Conservation (phyloP, 176 grass and related monocot genomes). For the Canna indica region DNA sequence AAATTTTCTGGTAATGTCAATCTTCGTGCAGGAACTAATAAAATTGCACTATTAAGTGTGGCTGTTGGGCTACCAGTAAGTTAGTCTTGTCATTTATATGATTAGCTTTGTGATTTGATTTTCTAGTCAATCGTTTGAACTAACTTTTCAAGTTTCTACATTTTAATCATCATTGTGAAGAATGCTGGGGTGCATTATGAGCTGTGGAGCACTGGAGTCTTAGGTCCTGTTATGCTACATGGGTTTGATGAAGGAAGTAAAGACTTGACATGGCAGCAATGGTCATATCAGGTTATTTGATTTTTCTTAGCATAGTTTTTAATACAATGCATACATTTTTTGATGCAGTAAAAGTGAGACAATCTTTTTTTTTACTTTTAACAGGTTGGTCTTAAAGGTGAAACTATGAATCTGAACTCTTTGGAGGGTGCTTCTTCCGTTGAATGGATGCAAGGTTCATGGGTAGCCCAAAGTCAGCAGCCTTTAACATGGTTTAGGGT, state of each 20-base stretch:
- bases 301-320: neutral
- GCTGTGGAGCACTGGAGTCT: constrained; percentile 82
- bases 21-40: constrained; percentile 76
- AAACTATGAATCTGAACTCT: constrained; percentile 95
- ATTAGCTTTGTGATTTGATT: neutral
- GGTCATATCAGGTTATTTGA: constrained; percentile 74
- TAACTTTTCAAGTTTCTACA: neutral
- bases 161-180: constrained; percentile 26
- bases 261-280: constrained; percentile 94
- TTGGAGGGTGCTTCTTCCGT: constrained; percentile 66
- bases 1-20: constrained; percentile 64
- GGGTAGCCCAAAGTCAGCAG: constrained; percentile 58
- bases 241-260: constrained; percentile 62
- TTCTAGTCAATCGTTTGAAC: neutral
- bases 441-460: constrained; percentile 88
- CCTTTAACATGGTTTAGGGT: constrained; percentile 94
- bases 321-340: neutral
- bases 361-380: constrained; percentile 1
- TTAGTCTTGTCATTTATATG: constrained; percentile 6
- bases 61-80: constrained; percentile 84
- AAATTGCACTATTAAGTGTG: constrained; percentile 81
- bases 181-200: constrained; percentile 95
- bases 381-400: constrained; percentile 95
- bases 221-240: constrained; percentile 79
- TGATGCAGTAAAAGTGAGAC: neutral